Evolutionary conservation across 257 asterid species (phyloP), one percentile per base, ranked within the genome.

Genomic region (Nicotiana tabacum): DNA sequence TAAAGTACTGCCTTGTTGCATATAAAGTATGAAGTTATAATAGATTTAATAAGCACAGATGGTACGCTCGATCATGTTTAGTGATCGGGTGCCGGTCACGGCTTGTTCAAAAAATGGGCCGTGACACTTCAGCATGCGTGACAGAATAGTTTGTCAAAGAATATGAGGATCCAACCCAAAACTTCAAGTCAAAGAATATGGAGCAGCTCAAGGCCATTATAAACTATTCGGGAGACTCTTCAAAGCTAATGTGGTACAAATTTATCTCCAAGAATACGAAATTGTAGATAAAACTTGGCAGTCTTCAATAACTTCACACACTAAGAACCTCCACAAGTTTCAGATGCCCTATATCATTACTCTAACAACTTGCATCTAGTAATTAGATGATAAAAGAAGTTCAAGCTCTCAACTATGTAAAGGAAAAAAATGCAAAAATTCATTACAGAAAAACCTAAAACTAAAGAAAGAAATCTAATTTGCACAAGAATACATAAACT

Each of bases 401-500:
- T 51, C 39, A 48, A 51, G 43, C 64, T 74, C 53, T 74, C 64
- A 51, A 51, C 61, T 48, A 13, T 74, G 27, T 24, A 48, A 74
- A 72, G 60, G 8, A 48, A 27, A 74, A 46, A 74, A 9, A 51
- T 74, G 43, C 27, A 74, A 51, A 74, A 74, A 32, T 5, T 74
- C 80, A 24, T 74, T 27, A 74, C 24, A 48, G 80, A 13, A 46
- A 72, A 43, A 46, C 21, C 33, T 27, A 48, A 74, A 24, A 74
- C 11, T 13, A 74, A 74, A 74, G 51, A 33, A 74, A 51, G 43
- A 74, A 15, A 48, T 48, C 27, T 74, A 74, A 46, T 33, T 66
- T 27, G 56, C 72, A 29, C 18, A 66, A 62, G 77, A 66, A 64
- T 58, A 24, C 82, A 43, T 77, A 48, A 82, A 95, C 99, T 92